Evolutionary conservation across 371 early-diverging fungal species (phyloP), one percentile per base, ranked within the genome.

Genomic region (Gilbertella persicaria): DNA sequence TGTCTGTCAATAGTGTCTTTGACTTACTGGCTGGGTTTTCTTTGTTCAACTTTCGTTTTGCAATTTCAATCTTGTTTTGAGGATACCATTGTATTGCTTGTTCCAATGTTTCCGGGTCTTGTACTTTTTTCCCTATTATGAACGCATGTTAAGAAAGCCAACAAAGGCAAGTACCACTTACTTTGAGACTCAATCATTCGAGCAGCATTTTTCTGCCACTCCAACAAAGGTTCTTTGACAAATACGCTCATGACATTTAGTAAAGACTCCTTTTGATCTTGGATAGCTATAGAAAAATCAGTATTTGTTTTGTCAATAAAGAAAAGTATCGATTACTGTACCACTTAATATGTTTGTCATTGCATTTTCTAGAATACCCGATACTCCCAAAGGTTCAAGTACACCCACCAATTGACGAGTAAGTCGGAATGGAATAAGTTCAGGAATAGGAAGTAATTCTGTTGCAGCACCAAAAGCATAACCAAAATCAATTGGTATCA

Each of bases 401-500:
- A 75, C 73, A 5, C 78, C 64, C 5, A 73, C 63, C 19, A 89
- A 60, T 50, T 84, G 86, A 19, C 60, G 49, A 3, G 89, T 87
- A 12, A 87, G 59, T 2, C 89, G 69, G 67, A 89, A 87, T 0
- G 89, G 89, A 3, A 87, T 74, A 23, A 89, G 50, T 54, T 89
- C 89, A 6, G 89, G 88, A 2, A 87, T 71, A 6, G 86, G 82
- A 0, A 86, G 63, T n/a, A 82, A 50, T 55, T 87, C 86, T 0
- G 89, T 83, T 4, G 87, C 87, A 0, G 86, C 80, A 48, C 89
- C 89, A 73, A 89, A 89, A 4, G 89, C 89, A 58, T 87, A 83
- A 0, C 89, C 89, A 59, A 89, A 89, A 67, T 89, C 89, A 62
- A 89, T 89, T 0, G 80, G 76, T 29, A 89, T 61, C 21, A 89